Percentiles rank a stretch among this genome's conserved stretches.
Conservation (phyloP, 768 basidiomycete genomes). For the Auriculariales sp. region DNA sequence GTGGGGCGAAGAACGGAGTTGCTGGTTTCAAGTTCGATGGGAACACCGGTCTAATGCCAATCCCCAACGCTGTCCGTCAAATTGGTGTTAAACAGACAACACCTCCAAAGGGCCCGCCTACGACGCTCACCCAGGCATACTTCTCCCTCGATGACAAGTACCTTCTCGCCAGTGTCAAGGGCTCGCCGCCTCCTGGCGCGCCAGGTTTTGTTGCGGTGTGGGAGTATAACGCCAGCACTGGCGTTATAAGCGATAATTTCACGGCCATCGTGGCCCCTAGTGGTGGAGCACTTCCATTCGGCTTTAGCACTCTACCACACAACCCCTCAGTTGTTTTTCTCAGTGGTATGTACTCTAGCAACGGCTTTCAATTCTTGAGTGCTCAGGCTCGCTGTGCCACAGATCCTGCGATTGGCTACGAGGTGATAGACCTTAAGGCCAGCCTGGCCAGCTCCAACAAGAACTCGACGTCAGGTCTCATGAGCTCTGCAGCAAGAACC, state of each 20-base stretch:
- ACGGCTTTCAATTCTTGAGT: background rate
- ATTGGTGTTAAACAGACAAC: conserved; percentile 35
- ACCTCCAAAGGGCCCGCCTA: conserved; percentile 33
- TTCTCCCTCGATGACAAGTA: conserved; percentile 31
- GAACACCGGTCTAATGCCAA: conserved; percentile 23
- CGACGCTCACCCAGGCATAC: conserved; percentile 28
- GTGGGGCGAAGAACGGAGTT: conserved; percentile 29
- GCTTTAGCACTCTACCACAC: conserved; percentile 17
- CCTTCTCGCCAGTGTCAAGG: conserved; percentile 36
- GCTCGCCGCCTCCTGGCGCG: conserved; percentile 27
- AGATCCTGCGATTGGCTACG: conserved; percentile 16
- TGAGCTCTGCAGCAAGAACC: background rate
- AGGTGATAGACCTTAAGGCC: conserved; percentile 15
- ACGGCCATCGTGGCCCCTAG: conserved; percentile 19
- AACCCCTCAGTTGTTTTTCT: background rate
- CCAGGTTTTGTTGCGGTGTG: conserved; percentile 36
- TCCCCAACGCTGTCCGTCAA: conserved; percentile 26
- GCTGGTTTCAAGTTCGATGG: conserved; percentile 24
- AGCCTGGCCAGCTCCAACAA: background rate
- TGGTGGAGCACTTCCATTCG: conserved; percentile 34
- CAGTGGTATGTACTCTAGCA: background rate
- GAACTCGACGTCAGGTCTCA: background rate
- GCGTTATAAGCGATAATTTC: conserved; percentile 29
- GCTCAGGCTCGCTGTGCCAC: conserved; percentile 2
- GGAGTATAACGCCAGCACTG: conserved; percentile 25